Conservation (phyloP, 305 asterid genomes). For the Lippia alba region DNA sequence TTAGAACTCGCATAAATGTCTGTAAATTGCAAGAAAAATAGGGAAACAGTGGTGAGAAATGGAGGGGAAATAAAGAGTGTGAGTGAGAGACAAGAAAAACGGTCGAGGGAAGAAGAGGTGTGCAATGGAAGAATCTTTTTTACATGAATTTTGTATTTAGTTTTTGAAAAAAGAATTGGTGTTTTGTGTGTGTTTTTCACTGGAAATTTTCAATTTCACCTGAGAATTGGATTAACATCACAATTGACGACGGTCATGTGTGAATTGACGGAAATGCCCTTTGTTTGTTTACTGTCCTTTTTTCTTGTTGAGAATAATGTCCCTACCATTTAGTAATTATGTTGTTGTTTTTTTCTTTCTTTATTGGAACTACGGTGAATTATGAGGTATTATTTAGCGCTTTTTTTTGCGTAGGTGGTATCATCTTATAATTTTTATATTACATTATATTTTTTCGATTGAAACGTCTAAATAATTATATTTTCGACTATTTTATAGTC, state of each 20-base stretch:
- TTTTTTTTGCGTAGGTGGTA: no score
- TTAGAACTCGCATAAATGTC: neutral
- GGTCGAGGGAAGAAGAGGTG: constrained; percentile 34
- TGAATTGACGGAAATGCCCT: constrained; percentile 23
- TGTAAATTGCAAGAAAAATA: constrained; percentile 17
- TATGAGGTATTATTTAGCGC: no score
- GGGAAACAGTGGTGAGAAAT: constrained; percentile 21
- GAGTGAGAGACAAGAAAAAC: constrained; percentile 27
- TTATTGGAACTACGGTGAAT: no score
- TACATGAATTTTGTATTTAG: neutral
- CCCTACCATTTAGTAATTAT: neutral
- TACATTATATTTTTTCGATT: no score
- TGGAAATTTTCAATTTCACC: constrained; percentile 17
- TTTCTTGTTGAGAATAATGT: neutral
- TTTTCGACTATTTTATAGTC: no score
- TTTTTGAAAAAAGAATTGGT: neutral
- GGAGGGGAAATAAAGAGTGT: constrained; percentile 2
- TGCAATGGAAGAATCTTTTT: constrained; percentile 34
- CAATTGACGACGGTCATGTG: constrained; percentile 8
- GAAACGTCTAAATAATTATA: no score
- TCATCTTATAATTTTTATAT: no score
- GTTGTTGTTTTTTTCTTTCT: no score
- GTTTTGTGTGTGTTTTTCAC: neutral
- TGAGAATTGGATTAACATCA: neutral
- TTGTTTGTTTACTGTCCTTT: neutral